These are phyloP conservation scores for Aureobasidium namibiae DNA, from an alignment of 2,329 filamentous ascomycete species.

Conservation along the genomic window DNA sequence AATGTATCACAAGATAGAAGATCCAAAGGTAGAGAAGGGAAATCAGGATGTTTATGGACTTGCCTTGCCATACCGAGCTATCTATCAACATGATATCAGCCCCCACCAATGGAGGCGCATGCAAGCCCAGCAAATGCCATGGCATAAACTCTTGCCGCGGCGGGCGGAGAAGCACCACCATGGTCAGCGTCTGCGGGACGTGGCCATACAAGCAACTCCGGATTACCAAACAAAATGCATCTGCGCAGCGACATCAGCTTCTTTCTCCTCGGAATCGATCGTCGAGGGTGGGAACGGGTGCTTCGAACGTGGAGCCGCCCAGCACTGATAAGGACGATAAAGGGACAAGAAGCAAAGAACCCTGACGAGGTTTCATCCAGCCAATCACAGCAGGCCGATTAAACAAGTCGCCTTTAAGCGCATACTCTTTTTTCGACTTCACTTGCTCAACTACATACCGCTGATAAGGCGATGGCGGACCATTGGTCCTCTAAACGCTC, in stretches of 20 bases:
- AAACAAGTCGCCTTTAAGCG: background rate
- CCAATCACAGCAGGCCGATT: constrained; percentile 5
- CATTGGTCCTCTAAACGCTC: background rate
- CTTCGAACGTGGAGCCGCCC: background rate
- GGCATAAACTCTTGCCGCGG: constrained; percentile 12
- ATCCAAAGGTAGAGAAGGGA: background rate
- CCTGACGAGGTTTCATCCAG: background rate
- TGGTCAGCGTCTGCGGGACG: background rate
- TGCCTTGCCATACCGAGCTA: constrained; percentile 1
- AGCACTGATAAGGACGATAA: constrained; percentile 10
- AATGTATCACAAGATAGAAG: background rate
- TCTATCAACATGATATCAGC: background rate
- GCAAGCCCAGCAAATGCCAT: constrained; percentile 12
- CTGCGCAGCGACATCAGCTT: constrained; percentile 7
- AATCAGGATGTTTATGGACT: constrained; percentile 6
- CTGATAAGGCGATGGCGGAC: constrained; percentile 3
- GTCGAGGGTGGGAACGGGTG: background rate
- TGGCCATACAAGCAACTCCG: background rate
- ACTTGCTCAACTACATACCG: constrained; percentile 2
- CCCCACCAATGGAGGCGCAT: background rate
- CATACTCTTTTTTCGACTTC: constrained; percentile 9
- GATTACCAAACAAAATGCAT: constrained; percentile 7
- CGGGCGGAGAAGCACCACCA: constrained; percentile 12
- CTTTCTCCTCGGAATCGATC: constrained; percentile 8
- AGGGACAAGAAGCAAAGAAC: constrained; percentile 2